Percentiles rank a stretch among this genome's conserved stretches.
Evolutionary conservation across 2,329 filamentous ascomycete species (phyloP).

Genomic region (Scedosporium apiospermum): DNA sequence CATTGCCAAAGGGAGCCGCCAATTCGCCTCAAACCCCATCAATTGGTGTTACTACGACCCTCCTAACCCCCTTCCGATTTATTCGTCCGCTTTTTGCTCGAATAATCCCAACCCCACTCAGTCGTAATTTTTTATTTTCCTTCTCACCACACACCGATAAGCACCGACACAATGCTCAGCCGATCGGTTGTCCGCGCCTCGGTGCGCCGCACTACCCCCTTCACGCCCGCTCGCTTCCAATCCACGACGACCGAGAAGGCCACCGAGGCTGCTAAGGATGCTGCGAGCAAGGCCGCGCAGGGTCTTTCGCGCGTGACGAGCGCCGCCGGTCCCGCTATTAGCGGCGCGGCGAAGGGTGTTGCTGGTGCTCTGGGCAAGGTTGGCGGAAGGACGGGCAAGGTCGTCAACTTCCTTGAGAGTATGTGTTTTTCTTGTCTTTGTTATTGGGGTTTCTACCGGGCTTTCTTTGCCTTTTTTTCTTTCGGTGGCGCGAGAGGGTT

Average conservation of each 20-base stretch:
- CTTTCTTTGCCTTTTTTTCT: neutral
- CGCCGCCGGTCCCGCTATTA: conserved; percentile 69
- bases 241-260: conserved; percentile 43
- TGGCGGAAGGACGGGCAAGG: conserved; percentile 72
- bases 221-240: conserved; percentile 46
- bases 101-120: conserved; percentile 5
- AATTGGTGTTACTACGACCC: conserved; percentile 20
- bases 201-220: conserved; percentile 36
- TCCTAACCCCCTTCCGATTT: neutral
- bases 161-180: conserved; percentile 21
- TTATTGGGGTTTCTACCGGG: neutral
- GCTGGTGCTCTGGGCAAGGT: conserved; percentile 61
- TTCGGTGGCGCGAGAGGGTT: too few species aligned
- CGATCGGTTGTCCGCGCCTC: conserved; percentile 33
- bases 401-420: conserved; percentile 81
- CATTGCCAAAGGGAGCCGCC: neutral
- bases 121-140: neutral
- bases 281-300: conserved; percentile 52
- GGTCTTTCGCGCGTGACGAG: conserved; percentile 74
- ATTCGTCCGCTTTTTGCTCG: neutral
- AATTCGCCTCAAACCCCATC: conserved; percentile 16
- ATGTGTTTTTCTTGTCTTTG: conserved; percentile 29
- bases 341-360: conserved; percentile 60
- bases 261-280: conserved; percentile 29
- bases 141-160: neutral